Base-by-base conservation (phyloP, 1,284 basidiomycete genomes). In the Pseudozyma tsukubaensis region DNA sequence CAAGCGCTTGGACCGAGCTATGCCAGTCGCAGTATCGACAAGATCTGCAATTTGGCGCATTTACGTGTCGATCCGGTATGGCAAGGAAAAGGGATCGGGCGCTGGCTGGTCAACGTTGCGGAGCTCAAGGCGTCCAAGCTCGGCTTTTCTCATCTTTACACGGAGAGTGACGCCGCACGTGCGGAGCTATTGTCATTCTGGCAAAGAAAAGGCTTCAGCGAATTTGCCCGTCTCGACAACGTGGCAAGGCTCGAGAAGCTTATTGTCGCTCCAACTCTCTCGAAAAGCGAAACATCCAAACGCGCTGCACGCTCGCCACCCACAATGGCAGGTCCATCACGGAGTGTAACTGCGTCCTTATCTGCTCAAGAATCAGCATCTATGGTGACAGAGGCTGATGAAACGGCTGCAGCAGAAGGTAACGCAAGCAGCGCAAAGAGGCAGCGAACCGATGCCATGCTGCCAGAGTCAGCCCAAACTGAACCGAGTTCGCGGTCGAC, bases 11-110 rank as follows among this genome's bases (percentile, higher is more conserved):
- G 72, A 19, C 51, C 49, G 4, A 63, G 64, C 60, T 75, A 75
- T 43, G 63, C 72, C 9, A 71, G 50, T 42, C 68, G 68, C 43
- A 75, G 72, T 48, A 75, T 75, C 44, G 72, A 75, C 50, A 60
- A 52, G 49, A 66, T 75, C 45, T 63, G 63, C 59, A 64, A 69
- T 44, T 55, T 75, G 6, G 40, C 56, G 19, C 63, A 53, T 35
- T 36, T 75, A 19, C 64, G 57, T 16, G 64, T 75, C 18, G 64
- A 68, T 47, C 54, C 61, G 12, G 12, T 43, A 4, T 71, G 72
- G 63, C 67, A 58, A 24, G 57, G 57, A 32, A 52, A 55, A 34
- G 72, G 72, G 11, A 64, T 75, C 29, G 72, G 72, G 18, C 72
- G 63, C 37, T 75, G 72, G 72, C 58, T 75, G 16, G 57, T 70